A percentile compares a stretch with the other conserved stretches of the same genome.
phyloP scores from a whole-genome alignment of 352 stramenopile genomes.

The Phytophthora sansomeana region DNA sequence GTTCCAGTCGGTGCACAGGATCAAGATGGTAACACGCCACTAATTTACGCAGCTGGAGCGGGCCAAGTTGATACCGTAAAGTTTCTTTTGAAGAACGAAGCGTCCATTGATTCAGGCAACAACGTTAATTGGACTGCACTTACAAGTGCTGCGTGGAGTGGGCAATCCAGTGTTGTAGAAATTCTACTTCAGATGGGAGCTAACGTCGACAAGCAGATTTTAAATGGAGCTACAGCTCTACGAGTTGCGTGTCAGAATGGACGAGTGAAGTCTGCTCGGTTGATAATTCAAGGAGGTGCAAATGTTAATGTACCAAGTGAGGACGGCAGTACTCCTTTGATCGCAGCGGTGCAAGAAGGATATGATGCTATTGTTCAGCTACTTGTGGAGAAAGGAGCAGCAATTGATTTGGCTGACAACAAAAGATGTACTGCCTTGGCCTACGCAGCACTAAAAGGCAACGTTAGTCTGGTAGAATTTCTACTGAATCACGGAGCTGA shows the following conservation, averaged over 20 bases:
- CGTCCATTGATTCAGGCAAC: neutral
- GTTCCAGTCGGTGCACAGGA: too few species aligned
- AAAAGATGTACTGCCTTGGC: conserved; percentile 3
- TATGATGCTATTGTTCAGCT: neutral
- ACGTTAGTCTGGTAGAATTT: neutral
- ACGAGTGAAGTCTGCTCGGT: neutral
- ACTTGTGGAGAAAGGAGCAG: neutral
- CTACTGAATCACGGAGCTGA: neutral
- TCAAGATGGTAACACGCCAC: too few species aligned
- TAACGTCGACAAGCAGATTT: too few species aligned
- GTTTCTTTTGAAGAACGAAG: neutral
- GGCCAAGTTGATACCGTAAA: neutral
- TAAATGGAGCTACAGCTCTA: too few species aligned
- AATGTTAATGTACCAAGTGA: too few species aligned
- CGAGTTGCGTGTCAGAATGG: neutral
- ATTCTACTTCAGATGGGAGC: neutral
- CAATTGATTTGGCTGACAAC: neutral
- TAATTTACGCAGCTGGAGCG: too few species aligned
- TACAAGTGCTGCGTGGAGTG: neutral
- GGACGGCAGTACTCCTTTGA: too few species aligned
- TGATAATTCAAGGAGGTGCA: too few species aligned
- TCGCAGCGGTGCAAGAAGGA: neutral
- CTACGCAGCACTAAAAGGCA: conserved; percentile 11
- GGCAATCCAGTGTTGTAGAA: neutral
- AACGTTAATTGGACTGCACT: conserved; percentile 1